These are phyloP conservation scores for Naganishia albida DNA, from an alignment of 1,284 basidiomycete species.

Conservation along the genomic window DNA sequence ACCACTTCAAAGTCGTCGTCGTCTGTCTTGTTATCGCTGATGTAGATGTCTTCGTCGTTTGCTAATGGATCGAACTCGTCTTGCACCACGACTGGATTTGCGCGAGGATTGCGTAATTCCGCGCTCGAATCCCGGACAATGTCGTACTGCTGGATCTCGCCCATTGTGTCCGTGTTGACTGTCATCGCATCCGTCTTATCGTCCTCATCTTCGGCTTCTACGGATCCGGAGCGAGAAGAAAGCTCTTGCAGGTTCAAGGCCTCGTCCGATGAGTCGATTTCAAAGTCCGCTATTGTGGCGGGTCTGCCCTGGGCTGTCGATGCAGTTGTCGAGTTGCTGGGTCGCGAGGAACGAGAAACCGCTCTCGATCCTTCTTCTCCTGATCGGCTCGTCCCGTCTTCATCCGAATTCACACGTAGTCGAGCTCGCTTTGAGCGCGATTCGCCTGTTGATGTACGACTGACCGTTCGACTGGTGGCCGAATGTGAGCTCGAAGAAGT, in stretches of 20 bases:
- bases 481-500: background rate
- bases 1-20: conserved; percentile 28
- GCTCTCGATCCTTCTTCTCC: background rate
- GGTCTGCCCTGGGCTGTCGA: background rate
- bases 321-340: background rate
- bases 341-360: conserved; percentile 3
- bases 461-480: background rate
- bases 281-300: conserved; percentile 6
- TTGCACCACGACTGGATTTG: conserved; percentile 17
- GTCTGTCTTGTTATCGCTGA: conserved; percentile 23
- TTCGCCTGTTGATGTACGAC: background rate
- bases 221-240: too few species aligned
- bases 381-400: background rate
- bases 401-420: background rate
- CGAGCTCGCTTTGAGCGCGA: conserved; percentile 15
- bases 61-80: conserved; percentile 31
- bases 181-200: conserved; percentile 26
- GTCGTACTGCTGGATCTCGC: conserved; percentile 11
- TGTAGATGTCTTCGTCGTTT: conserved; percentile 30
- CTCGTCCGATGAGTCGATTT: conserved; percentile 11
- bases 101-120: conserved; percentile 3
- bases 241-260: background rate
- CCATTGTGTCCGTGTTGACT: conserved; percentile 10
- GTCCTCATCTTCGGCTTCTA: conserved; percentile 5
- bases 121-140: background rate